Conservation (phyloP, 805 yeast species). For the Brettanomyces anomalus region DNA sequence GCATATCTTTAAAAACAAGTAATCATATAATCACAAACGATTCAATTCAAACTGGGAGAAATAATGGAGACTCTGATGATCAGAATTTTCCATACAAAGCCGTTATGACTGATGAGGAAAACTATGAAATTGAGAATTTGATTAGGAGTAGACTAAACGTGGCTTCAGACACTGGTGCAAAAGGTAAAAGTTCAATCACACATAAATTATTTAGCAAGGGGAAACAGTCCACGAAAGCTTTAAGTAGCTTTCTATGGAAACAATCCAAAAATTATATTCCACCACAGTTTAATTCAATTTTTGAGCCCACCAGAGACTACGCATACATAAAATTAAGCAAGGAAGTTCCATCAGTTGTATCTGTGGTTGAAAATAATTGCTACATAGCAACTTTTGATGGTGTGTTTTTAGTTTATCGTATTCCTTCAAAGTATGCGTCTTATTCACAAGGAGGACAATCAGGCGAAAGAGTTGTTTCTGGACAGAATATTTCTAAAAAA, state of each 20-base stretch:
- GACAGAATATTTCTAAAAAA: conserved; percentile 42
- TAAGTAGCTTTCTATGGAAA: conserved; percentile 20
- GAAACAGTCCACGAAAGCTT: conserved; percentile 16
- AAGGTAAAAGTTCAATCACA: conserved; percentile 1
- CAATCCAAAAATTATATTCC: conserved; percentile 48
- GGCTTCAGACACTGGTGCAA: conserved; percentile 1
- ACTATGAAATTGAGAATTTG: conserved; percentile 23
- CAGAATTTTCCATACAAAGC: conserved; percentile 13
- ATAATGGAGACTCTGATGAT: neutral
- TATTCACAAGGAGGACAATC: neutral
- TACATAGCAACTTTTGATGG: conserved; percentile 80
- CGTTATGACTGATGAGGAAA: conserved; percentile 19
- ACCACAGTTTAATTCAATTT: conserved; percentile 64
- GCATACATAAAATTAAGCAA: conserved; percentile 66
- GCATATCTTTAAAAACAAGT: neutral
- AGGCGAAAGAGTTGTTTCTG: neutral
- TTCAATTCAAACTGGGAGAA: neutral
- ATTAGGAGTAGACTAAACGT: conserved; percentile 10
- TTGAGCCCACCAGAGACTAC: conserved; percentile 88
- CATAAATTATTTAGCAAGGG: conserved; percentile 7
- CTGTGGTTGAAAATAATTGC: conserved; percentile 32
- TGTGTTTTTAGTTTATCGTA: conserved; percentile 65
- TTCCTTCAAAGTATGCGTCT: conserved; percentile 40
- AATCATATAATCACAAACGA: neutral
- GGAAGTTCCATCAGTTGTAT: conserved; percentile 21